Conservation (phyloP, 2,329 filamentous ascomycete genomes). For the Alternaria hordeiaustralica region DNA sequence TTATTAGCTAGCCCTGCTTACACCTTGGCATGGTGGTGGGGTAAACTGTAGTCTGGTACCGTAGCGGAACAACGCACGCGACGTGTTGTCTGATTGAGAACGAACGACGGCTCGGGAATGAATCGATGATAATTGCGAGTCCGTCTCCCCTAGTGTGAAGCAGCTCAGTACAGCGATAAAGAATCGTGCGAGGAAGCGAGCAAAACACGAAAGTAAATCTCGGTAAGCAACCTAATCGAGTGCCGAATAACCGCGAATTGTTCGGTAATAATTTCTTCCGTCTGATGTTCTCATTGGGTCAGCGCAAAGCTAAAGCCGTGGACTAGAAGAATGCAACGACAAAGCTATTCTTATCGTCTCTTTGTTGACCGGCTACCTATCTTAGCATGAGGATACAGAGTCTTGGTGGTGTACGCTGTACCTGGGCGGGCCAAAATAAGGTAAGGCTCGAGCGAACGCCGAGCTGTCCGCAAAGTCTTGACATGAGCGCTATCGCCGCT, state of each 20-base stretch:
- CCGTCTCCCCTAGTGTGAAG: neutral
- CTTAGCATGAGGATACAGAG: neutral
- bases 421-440: neutral
- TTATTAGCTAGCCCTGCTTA: slow-evolving; percentile 3
- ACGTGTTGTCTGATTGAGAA: neutral
- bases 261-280: neutral
- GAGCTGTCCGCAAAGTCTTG: neutral
- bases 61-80: neutral
- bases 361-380: neutral
- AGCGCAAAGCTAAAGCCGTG: neutral
- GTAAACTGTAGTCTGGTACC: neutral
- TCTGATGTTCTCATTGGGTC: neutral
- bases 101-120: neutral
- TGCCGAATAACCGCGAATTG: slow-evolving; percentile 1
- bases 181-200: neutral
- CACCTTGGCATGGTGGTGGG: slow-evolving; percentile 2
- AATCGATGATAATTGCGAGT: neutral
- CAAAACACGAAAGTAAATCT: neutral
- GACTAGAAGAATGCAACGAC: neutral
- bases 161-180: neutral
- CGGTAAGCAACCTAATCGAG: neutral
- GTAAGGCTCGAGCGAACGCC: slow-evolving; percentile 3
- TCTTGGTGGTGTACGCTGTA: slow-evolving; percentile 1
- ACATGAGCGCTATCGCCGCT: neutral
- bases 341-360: neutral